Conservation (phyloP, 139 green algal genomes). For the Raphidocelis subcapitata region DNA sequence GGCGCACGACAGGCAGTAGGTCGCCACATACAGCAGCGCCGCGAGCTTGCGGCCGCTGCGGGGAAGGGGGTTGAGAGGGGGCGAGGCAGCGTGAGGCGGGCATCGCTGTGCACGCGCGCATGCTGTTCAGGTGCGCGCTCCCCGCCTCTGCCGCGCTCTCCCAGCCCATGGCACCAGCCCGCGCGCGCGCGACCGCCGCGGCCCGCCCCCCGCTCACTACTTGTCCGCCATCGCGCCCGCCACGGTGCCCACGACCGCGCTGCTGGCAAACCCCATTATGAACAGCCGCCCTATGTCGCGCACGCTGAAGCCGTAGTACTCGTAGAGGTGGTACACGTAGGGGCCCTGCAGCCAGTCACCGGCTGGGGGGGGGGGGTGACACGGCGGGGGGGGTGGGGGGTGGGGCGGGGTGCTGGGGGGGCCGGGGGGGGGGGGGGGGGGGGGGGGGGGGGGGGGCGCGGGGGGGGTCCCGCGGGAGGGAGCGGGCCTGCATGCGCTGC, state of each 20-base stretch:
- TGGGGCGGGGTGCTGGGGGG: not conserved
- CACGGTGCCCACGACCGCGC: conserved; percentile 96
- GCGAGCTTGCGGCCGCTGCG: conserved; percentile 88
- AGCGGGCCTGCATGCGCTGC: not conserved
- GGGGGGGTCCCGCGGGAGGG: not conserved
- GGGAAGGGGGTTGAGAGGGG: not conserved
- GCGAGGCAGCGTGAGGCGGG: no score
- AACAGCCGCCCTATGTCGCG: conserved; percentile 95
- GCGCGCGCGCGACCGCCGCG: not conserved
- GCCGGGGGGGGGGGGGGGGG: not conserved
- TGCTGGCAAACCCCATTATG: conserved; percentile 97
- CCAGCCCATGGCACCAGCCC: not conserved
- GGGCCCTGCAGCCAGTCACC: conserved; percentile 98
- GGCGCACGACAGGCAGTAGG: conserved; percentile 86
- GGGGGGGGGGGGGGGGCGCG: not conserved
- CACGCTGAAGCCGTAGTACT: conserved; percentile 89
- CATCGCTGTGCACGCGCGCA: not conserved
- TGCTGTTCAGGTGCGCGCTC: not conserved
- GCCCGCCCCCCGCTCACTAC: no score
- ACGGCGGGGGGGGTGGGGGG: not conserved
- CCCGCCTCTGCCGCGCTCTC: not conserved
- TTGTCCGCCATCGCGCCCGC: conserved; percentile 93
- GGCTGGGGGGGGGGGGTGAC: conserved; percentile 46
- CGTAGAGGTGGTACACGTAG: conserved; percentile 97
- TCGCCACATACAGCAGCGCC: conserved; percentile 82